phyloP scores from a whole-genome alignment of 1,284 basidiomycete species.

The Cryptococcus jaspeensis region DNA sequence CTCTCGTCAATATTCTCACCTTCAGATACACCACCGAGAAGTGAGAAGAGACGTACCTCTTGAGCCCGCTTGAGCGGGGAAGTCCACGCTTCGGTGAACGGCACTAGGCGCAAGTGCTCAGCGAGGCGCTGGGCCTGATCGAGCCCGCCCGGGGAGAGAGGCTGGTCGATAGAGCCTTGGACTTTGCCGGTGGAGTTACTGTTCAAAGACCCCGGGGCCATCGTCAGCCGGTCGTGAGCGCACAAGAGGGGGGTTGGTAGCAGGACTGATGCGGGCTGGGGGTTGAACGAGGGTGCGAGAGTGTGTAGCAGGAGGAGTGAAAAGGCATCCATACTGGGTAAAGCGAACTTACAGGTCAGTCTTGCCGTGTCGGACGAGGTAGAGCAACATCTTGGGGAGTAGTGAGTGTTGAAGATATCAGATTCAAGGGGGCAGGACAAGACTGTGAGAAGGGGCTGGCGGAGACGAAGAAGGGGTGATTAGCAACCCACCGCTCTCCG shows the following conservation, averaged over 20 bases:
- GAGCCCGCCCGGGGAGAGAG: conserved; percentile 11
- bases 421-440: no score
- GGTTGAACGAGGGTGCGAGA: no score
- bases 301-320: no score
- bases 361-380: conserved; percentile 22
- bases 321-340: no score
- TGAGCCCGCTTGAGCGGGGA: conserved; percentile 12
- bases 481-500: no score
- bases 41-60: conserved; percentile 11
- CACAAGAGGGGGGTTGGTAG: background rate
- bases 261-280: no score
- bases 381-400: conserved; percentile 11
- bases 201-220: no score
- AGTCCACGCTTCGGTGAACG: conserved; percentile 15
- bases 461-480: no score
- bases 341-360: conserved; percentile 18
- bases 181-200: conserved; percentile 13
- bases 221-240: no score
- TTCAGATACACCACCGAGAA: no score
- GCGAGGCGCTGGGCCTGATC: conserved; percentile 15
- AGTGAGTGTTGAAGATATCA: no score
- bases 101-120: conserved; percentile 14
- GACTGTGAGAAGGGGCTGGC: no score
- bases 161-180: conserved; percentile 14
- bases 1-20: background rate